Evolutionary conservation across 306 rosid genomes (phyloP), one percentile per base, ranked within the genome.

Genomic region (Quercus berberidifolia): DNA sequence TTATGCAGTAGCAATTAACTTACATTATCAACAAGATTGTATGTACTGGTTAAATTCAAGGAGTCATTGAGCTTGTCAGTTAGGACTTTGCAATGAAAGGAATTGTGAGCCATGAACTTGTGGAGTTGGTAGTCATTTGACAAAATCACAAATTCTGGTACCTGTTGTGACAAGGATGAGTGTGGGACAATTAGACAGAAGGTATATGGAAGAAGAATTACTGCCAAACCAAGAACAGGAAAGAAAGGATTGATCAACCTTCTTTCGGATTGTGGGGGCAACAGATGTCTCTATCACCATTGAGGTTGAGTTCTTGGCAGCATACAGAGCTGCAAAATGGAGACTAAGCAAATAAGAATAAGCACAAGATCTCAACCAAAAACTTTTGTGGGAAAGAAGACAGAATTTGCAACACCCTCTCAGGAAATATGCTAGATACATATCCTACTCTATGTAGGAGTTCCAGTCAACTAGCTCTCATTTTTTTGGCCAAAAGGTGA

Each of bases 241-340:
- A 78, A 85, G 89, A 79, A 86, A 76, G 57, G 65, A 88, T 83
- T 58, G 78, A 71, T 78, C 83, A 81, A 91, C 92, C 97, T 82
- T 80, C 86, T 83, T 86, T 85, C 49, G 85, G 87, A 80, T 68
- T 57, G 76, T 71, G 78, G 72, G 88, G 77, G 78, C 76, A 85
- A 76, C 55, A 78, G 86, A 79, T 80, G 91, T 90, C 87, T 69
- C 78, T 69, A 77, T 94, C 91, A 83, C 31, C 75, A 81, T 72
- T 79, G 83, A 85, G 89, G 86, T 86, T 72, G 71, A 81, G 85
- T 79, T 80, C 78, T 83, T 78, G 59, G 80, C 55, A 83, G 86
- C 46, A 79, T 77, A 87, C 79, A 92, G 88, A 89, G 90, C 93
- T 91, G 83, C 88, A 82, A 79, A 60, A 80, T 81, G 78, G 93